Base-by-base conservation (phyloP, 2,329 filamentous ascomycete species). In the Fusarium sp. region DNA sequence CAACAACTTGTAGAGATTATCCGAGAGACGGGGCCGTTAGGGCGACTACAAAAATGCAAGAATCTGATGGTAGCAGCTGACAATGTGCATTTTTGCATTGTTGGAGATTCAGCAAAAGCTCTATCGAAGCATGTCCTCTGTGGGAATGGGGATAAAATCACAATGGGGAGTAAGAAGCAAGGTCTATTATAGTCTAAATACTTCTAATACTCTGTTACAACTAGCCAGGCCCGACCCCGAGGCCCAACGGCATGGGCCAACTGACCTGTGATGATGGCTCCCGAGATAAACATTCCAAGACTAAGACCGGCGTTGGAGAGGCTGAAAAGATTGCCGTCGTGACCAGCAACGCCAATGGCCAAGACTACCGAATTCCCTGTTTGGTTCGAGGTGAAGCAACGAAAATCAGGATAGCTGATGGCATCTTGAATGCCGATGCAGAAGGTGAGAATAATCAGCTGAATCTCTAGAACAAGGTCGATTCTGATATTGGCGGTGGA, bases 31-130 rank as follows among this genome's bases (percentile, higher is more conserved):
- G n/a, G n/a, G n/a, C n/a, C 45, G 45, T 7, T 6, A 31, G 45
- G 24, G 12, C 19, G 3, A 13, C 13, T 6, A 13, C 9, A 6
- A 32, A 32, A 0, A 4, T 3, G 4, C 8, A 1, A 10, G 2
- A n/a, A 12, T 2, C 2, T 9, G 12, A 12, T 46, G 4, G 1
- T 13, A n/a, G 1, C 1, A 5, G 19, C 25, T 48, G 22, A 48
- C 12, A 10, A 48, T 48, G 34, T 48, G 45, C 3, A 40, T 48
- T 35, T 48, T 39, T 39, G 25, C 34, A 28, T 40, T 48, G 6
- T 8, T 40, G 15, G 32, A 48, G 12, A 11, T 31, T 7, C 45
- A 48, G 7, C 25, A 34, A 11, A n/a, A 22, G 1, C 3, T 40
- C 6, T 48, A 40, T 22, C 36, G 34, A 40, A 48, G 12, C 9